Evolutionary conservation across 108 stramenopile genomes (phyloP).

Genomic region (Cyclotella sp.): DNA sequence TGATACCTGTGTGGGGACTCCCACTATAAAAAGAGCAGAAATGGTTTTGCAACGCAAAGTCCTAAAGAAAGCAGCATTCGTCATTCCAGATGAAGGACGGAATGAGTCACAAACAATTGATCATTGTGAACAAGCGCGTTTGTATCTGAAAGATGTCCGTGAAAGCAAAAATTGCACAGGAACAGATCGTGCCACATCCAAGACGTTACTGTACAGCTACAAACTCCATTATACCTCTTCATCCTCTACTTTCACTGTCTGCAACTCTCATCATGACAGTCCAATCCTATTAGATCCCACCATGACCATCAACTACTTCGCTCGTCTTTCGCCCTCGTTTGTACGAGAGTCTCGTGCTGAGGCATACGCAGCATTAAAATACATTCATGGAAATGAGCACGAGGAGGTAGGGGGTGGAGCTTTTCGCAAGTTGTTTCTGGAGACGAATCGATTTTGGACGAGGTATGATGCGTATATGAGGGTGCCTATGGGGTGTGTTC

Average conservation of each 20-base stretch:
- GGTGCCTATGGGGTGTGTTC: constrained; percentile 54
- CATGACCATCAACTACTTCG: constrained; percentile 83
- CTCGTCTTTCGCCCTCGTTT: constrained; percentile 76
- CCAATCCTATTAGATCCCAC: constrained; percentile 84
- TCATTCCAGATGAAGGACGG: constrained; percentile 63
- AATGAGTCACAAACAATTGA: constrained; percentile 66
- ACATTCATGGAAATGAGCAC: constrained; percentile 36
- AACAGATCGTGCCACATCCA: constrained; percentile 37
- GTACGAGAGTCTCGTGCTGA: constrained; percentile 64
- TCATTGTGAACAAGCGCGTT: constrained; percentile 48
- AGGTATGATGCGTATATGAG: constrained; percentile 78
- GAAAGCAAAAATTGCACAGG: background rate
- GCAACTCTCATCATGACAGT: constrained; percentile 35
- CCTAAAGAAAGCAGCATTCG: constrained; percentile 57
- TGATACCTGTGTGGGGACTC: background rate
- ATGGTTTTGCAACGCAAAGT: constrained; percentile 14
- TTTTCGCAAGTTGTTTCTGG: constrained; percentile 72
- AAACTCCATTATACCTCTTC: constrained; percentile 45
- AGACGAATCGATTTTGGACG: constrained; percentile 74
- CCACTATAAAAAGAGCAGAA: constrained; percentile 1
- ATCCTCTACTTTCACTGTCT: constrained; percentile 16
- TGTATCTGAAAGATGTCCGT: constrained; percentile 53
- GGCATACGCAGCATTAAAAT: constrained; percentile 48
- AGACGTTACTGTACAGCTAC: constrained; percentile 70
- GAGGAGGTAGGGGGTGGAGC: constrained; percentile 37